Base-by-base conservation (phyloP, 2,329 filamentous ascomycete genomes). In the Fusarium drepaniforme region DNA sequence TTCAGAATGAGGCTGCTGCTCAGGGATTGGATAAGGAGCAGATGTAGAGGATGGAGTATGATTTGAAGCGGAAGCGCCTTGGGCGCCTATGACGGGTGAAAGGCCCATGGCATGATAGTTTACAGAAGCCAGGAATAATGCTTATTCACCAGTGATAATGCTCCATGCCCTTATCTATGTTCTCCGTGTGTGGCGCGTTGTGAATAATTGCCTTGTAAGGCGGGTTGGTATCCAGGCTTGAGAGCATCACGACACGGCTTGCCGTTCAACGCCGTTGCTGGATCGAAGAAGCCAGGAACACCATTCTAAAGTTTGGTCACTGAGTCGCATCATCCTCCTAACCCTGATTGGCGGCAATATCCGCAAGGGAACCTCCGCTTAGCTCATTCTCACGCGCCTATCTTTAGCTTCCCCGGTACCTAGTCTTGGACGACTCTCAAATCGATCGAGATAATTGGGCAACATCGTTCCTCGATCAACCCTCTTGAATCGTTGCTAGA, bases 1-100 rank as follows among this genome's bases (percentile, higher is more conserved):
- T 68, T 2, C 64, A 70, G 30, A 70, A 68, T 11, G 68, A 70
- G 44, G 68, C 68, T 18, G 68, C 68, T 13, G 68, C 59, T 5
- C 51, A 49, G 13, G 67, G 64, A 5, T 13, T 67, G 4, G 49
- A 49, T 30, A 46, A 42, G 40, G 46, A 44, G 8, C 35, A 18
- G 30, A 46, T 37, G 56, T 30, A 53, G 25, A 53, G 16, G 49
- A 8, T 33, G 18, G 5, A n/a, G 18, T n/a, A 30, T n/a, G 3
- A 12, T 53, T 53, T n/a, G 49, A 53, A 53, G 25, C 18, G 16
- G 25, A 53, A 53, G 49, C 49, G 49, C 49, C 49, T 53, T 2
- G 16, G 49, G 49, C 46, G 49, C 3, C 18, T 53, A 30, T 53
- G 25, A 53, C 23, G 25, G 25, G 18, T 53, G 49, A 53, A 53